Evolutionary conservation across 768 basidiomycete genomes (phyloP), one percentile per base, ranked within the genome.

Genomic region (Pleurotus tuoliensis): DNA sequence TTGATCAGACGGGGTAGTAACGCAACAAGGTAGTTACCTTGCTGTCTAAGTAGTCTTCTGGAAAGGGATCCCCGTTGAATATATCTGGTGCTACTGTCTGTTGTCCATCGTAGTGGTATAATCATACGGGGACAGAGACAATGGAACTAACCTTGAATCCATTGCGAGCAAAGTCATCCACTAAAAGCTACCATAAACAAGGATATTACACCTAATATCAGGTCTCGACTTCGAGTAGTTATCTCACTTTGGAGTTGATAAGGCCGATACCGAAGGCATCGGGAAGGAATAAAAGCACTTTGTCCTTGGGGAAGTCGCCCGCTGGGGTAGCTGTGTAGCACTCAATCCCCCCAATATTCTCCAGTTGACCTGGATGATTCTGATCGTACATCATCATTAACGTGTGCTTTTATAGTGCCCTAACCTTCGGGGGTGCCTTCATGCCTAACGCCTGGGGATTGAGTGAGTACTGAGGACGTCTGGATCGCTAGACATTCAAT

Each of bases 271-370:
- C 79, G 53, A 74, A 79, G 57, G 67, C 62, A 56, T 78, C 81
- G 7, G 75, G 61, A 22, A 81, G 60, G 63, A 69, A 74, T 13
- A 82, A 66, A 41, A 82, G 24, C 12, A 68, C 79, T 65, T 80
- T 81, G 54, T 74, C 68, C 66, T 77, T 74, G 59, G 71, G 56
- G 52, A 76, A 77, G 22, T 70, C 68, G 6, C 56, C 58, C 4
- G 64, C 61, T 6, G 81, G 81, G 0, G 74, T 77, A 3, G 74
- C 71, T 47, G 78, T 67, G 56, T 82, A 82, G 61, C 61, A 63
- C 27, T 61, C 64, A 58, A 77, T 65, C 4, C 74, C 77, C 25
- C 64, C 64, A 56, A 81, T 70, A 20, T 58, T 55, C 56, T 73
- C 70, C 57, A 69, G 53, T 59, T 67, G 66, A 44, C 25, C 49